These are phyloP conservation scores for Picea abies DNA, from an alignment of 83 land plant species.

Conservation along the genomic window DNA sequence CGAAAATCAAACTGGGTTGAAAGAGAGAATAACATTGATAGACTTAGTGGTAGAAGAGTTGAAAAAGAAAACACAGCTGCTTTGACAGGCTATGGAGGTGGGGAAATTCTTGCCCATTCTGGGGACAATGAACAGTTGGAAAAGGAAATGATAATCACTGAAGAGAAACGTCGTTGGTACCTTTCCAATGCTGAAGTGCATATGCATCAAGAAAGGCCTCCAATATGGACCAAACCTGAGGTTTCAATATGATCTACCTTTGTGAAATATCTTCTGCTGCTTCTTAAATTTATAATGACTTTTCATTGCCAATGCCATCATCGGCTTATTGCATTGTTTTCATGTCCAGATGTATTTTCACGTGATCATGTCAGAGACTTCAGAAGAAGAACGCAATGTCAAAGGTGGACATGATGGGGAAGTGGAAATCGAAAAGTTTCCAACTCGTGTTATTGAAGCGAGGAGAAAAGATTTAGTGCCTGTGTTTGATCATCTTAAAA, in stretches of 20 bases:
- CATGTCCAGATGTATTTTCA: constrained; percentile 68
- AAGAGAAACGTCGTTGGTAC: constrained; percentile 76
- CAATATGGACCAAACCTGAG: constrained; percentile 88
- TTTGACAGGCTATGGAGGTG: constrained; percentile 21
- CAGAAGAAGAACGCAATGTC: background rate
- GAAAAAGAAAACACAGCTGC: constrained; percentile 25
- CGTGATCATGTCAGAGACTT: constrained; percentile 31
- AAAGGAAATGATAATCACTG: constrained; percentile 42
- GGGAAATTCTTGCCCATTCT: constrained; percentile 21
- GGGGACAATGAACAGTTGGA: constrained; percentile 9
- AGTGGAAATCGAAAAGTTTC: constrained; percentile 76
- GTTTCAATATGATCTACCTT: constrained; percentile 30
- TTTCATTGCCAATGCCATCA: background rate
- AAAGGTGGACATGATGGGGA: constrained; percentile 47
- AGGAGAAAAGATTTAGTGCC: constrained; percentile 75
- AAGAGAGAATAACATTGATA: constrained; percentile 63
- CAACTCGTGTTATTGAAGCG: constrained; percentile 58
- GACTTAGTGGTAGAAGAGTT: constrained; percentile 43
- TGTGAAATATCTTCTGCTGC: background rate
- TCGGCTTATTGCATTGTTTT: constrained; percentile 12
- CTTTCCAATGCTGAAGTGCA: constrained; percentile 94
- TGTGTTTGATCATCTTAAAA: constrained; percentile 48
- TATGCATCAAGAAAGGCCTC: constrained; percentile 62
- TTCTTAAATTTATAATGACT: background rate
- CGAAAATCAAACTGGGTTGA: constrained; percentile 70